phyloP scores from a whole-genome alignment of 202 grass and related monocot genomes.

The Bolboschoenoplectus hybrid region DNA sequence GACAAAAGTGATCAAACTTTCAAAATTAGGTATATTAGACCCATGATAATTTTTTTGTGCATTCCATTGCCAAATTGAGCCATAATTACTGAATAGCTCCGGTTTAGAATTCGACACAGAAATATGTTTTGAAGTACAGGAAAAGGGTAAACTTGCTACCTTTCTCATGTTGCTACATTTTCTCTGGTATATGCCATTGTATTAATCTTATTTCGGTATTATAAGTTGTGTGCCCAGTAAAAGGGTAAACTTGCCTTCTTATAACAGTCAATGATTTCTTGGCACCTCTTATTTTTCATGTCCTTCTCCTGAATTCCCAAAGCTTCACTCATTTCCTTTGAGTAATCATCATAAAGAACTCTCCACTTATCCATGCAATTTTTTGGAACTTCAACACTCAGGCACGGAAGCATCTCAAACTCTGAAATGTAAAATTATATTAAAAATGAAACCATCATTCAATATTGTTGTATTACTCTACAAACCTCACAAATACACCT shows the following conservation, averaged over 20 bases:
- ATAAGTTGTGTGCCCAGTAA: not conserved
- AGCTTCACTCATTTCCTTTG: constrained; percentile 36
- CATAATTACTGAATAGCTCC: not conserved
- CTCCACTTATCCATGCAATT: constrained; percentile 44
- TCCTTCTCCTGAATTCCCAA: constrained; percentile 30
- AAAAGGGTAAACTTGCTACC: not conserved
- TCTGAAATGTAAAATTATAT: constrained; percentile 37
- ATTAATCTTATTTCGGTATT: not conserved
- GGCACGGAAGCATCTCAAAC: constrained; percentile 55
- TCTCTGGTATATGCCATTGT: not conserved
- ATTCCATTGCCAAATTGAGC: not conserved
- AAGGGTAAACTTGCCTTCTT: constrained; percentile 51
- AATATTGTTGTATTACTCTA: not conserved
- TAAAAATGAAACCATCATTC: constrained; percentile 2
- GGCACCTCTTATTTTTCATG: constrained; percentile 41
- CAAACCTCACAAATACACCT: not conserved
- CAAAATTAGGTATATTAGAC: not conserved
- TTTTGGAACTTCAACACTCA: constrained; percentile 37
- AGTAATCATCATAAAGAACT: constrained; percentile 40
- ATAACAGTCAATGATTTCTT: constrained; percentile 50
- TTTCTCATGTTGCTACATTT: not conserved
- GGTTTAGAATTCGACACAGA: not conserved
- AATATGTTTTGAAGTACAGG: not conserved
- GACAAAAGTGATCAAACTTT: not conserved
- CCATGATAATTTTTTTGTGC: not conserved